phyloP scores from a whole-genome alignment of 352 stramenopile genomes.

The Pythium oligandrum region DNA sequence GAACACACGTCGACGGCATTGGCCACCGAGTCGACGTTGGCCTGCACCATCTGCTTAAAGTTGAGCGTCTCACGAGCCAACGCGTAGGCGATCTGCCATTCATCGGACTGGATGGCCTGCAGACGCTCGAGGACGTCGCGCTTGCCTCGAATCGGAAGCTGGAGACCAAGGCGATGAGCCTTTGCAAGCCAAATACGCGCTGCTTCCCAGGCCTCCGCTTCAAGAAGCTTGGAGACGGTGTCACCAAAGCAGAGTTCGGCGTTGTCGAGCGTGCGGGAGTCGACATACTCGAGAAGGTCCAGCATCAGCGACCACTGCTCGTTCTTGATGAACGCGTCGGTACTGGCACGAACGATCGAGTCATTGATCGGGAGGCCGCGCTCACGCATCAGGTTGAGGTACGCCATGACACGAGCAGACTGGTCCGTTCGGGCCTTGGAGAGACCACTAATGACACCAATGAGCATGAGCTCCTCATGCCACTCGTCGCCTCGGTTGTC shows the following conservation, averaged over 20 bases:
- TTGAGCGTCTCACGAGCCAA: slow-evolving; percentile 67
- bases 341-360: slow-evolving; percentile 67
- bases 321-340: slow-evolving; percentile 66
- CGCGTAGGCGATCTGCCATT: slow-evolving; percentile 76
- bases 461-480: slow-evolving; percentile 57
- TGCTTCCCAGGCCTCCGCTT: slow-evolving; percentile 40
- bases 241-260: slow-evolving; percentile 62
- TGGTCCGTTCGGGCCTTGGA: slow-evolving; percentile 70
- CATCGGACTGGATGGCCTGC: slow-evolving; percentile 22
- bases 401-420: slow-evolving; percentile 54
- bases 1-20: slow-evolving; percentile 66
- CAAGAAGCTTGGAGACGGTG: slow-evolving; percentile 76
- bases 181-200: slow-evolving; percentile 57
- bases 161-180: slow-evolving; percentile 39
- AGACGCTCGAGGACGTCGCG: slow-evolving; percentile 41
- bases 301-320: slow-evolving; percentile 49
- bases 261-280: slow-evolving; percentile 44
- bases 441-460: slow-evolving; percentile 77
- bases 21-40: slow-evolving; percentile 64
- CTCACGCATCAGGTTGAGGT: slow-evolving; percentile 46
- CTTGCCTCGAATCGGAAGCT: slow-evolving; percentile 66
- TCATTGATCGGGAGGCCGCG: slow-evolving; percentile 59
- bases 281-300: slow-evolving; percentile 41
- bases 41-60: slow-evolving; percentile 56
- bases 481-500: slow-evolving; percentile 25